phyloP scores from a whole-genome alignment of 768 basidiomycete genomes.

The Leccinum disarticulatum region DNA sequence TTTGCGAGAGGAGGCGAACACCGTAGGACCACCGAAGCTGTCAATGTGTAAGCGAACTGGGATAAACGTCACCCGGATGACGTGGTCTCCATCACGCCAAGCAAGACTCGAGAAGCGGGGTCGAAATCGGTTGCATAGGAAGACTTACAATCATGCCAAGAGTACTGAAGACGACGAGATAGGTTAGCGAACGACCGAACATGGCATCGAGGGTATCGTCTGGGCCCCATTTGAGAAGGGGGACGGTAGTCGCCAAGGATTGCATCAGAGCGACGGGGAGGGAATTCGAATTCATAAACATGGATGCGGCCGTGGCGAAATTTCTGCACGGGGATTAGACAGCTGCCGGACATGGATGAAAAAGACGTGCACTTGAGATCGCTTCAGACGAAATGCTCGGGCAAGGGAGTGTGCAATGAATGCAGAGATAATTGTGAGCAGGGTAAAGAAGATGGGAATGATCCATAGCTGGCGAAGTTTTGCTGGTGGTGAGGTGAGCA shows the following conservation, averaged over 20 bases:
- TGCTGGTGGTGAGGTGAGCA: slow-evolving; percentile 36
- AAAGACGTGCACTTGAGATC: slow-evolving; percentile 67
- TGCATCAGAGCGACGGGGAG: slow-evolving; percentile 95
- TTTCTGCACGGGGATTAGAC: slow-evolving; percentile 41
- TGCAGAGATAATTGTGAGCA: slow-evolving; percentile 76
- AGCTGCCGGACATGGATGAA: background rate
- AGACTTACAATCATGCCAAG: slow-evolving; percentile 88
- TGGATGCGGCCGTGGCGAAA: slow-evolving; percentile 78
- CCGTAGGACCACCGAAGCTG: slow-evolving; percentile 94
- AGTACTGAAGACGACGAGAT: slow-evolving; percentile 90
- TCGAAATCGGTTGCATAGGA: no score
- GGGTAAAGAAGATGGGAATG: slow-evolving; percentile 80
- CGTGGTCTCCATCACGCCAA: background rate
- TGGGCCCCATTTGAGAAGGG: slow-evolving; percentile 74
- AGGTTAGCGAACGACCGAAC: slow-evolving; percentile 88
- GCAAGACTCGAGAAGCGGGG: background rate
- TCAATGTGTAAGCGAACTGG: background rate
- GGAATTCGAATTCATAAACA: slow-evolving; percentile 95
- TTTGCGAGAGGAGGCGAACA: slow-evolving; percentile 74
- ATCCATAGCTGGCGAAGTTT: slow-evolving; percentile 84
- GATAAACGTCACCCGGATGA: background rate
- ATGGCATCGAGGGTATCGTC: slow-evolving; percentile 85
- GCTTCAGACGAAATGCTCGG: slow-evolving; percentile 61
- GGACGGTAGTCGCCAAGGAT: slow-evolving; percentile 80
- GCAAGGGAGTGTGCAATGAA: slow-evolving; percentile 63